Percentiles rank a stretch among this genome's conserved stretches.
These are phyloP conservation scores for Globisporangium perplexum DNA, from an alignment of 352 stramenopile genomes.

Conservation along the genomic window DNA sequence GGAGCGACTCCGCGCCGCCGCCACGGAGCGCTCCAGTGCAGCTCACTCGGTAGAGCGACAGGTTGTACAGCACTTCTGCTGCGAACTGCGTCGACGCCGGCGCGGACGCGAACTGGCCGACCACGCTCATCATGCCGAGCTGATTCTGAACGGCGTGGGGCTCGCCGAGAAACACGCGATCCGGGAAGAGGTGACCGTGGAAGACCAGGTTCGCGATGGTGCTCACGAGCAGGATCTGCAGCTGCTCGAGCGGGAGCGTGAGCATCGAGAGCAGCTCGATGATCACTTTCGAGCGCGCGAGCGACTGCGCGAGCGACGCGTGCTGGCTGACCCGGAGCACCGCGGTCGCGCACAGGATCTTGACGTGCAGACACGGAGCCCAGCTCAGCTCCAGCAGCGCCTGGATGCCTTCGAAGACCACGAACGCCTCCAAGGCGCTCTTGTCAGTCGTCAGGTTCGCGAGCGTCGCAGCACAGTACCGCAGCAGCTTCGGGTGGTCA, in stretches of 20 bases:
- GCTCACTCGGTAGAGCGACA: conserved; percentile 56
- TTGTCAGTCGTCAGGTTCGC: conserved; percentile 56
- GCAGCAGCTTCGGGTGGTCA: conserved; percentile 44
- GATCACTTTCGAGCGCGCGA: conserved; percentile 34
- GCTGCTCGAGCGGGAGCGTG: conserved; percentile 36
- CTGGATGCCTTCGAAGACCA: conserved; percentile 41
- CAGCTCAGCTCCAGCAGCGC: conserved; percentile 68
- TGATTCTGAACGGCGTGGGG: conserved; percentile 63
- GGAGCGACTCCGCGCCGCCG: conserved; percentile 52
- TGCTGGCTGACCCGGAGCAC: conserved; percentile 52
- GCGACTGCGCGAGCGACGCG: conserved; percentile 21
- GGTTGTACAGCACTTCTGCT: conserved; percentile 62
- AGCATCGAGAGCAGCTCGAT: conserved; percentile 75
- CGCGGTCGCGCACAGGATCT: conserved; percentile 57
- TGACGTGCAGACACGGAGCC: conserved; percentile 57
- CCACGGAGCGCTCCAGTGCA: conserved; percentile 47
- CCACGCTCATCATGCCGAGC: conserved; percentile 57
- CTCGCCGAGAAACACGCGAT: conserved; percentile 73
- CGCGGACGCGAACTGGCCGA: conserved; percentile 36
- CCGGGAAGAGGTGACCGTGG: conserved; percentile 52
- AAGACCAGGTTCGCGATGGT: conserved; percentile 70
- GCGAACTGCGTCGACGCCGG: conserved; percentile 44
- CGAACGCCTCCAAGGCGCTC: conserved; percentile 38
- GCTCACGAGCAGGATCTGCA: conserved; percentile 58
- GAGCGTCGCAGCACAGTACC: conserved; percentile 56